Evolutionary conservation across 306 rosid species (phyloP).

Genomic region (Cucumis hystrix): DNA sequence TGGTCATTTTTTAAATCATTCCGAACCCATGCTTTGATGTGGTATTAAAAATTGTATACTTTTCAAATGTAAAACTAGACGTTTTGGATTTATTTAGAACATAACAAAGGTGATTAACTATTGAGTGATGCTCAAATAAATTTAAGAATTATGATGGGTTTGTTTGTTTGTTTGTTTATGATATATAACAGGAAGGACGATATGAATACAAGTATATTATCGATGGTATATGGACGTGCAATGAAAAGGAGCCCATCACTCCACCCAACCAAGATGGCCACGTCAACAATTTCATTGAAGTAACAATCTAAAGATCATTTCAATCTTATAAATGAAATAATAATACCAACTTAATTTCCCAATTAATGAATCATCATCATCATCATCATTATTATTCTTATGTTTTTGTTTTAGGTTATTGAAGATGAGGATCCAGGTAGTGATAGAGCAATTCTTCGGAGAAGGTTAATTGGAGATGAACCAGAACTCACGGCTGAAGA

Average conservation of each 20-base stretch:
- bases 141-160: not conserved
- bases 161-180: not conserved
- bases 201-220: constrained; percentile 89
- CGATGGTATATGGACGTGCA: constrained; percentile 70
- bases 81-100: too few species aligned
- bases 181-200: constrained; percentile 62
- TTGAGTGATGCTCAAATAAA: too few species aligned
- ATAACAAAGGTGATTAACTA: too few species aligned
- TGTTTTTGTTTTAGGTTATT: constrained; percentile 30
- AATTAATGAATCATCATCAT: not conserved
- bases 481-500: constrained; percentile 52
- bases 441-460: constrained; percentile 28
- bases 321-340: not conserved
- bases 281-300: constrained; percentile 64
- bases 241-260: constrained; percentile 29
- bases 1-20: too few species aligned
- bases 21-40: too few species aligned
- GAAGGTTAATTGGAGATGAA: constrained; percentile 51
- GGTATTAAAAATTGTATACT: too few species aligned
- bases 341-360: not conserved
- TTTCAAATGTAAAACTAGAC: too few species aligned
- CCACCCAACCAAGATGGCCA: constrained; percentile 76
- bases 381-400: too few species aligned
- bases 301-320: constrained; percentile 23
- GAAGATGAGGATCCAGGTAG: constrained; percentile 31